These are phyloP conservation scores for Roridomyces roridus DNA, from an alignment of 768 basidiomycete genomes.

Conservation along the genomic window DNA sequence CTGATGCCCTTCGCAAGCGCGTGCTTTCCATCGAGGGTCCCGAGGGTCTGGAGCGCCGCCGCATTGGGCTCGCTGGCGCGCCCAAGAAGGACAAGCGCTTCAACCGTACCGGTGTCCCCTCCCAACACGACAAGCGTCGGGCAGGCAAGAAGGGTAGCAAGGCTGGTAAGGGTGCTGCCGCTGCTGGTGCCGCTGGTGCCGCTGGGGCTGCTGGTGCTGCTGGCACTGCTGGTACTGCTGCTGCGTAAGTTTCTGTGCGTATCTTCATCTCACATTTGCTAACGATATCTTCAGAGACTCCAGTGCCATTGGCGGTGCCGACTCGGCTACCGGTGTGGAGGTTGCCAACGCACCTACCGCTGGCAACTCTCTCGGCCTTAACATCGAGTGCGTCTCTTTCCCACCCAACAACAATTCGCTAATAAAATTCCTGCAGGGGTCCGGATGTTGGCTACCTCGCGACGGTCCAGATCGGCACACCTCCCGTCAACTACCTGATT, in stretches of 20 bases:
- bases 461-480: constrained; percentile 70
- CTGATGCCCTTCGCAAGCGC: constrained; percentile 54
- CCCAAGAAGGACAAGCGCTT: constrained; percentile 35
- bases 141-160: constrained; percentile 10
- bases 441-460: constrained; percentile 61
- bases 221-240: constrained; percentile 15
- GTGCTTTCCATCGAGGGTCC: constrained; percentile 45
- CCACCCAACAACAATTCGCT: neutral
- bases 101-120: constrained; percentile 37
- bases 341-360: constrained; percentile 42
- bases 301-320: constrained; percentile 21
- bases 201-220: constrained; percentile 19
- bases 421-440: constrained; percentile 33
- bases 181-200: constrained; percentile 24
- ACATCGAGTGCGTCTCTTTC: constrained; percentile 62
- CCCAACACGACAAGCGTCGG: constrained; percentile 16
- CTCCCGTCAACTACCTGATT: constrained; percentile 58
- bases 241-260: constrained; percentile 3
- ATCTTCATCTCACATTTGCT: neutral
- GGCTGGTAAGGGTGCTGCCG: neutral
- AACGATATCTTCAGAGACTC: neutral
- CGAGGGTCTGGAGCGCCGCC: constrained; percentile 33
- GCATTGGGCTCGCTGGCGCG: constrained; percentile 2
- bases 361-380: constrained; percentile 65
- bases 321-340: constrained; percentile 42